phyloP scores from a whole-genome alignment of 208 protist species.

The Perkinsela sp. region DNA sequence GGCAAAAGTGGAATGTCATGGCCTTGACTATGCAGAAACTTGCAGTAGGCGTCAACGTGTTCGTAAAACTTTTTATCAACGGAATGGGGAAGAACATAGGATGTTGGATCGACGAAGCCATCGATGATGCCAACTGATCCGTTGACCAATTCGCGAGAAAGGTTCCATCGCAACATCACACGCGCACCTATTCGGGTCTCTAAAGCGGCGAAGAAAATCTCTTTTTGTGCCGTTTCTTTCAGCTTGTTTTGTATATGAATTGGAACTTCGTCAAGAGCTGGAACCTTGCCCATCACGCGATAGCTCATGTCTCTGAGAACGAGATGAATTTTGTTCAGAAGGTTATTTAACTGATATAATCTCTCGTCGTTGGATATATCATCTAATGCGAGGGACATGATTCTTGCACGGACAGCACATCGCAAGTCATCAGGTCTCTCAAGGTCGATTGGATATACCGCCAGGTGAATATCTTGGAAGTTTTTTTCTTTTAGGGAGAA shows the following conservation, averaged over 20 bases:
- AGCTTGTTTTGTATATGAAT: constrained; percentile 30
- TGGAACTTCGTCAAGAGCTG: constrained; percentile 12
- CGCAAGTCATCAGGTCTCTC: not conserved
- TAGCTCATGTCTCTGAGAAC: constrained; percentile 24
- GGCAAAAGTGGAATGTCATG: constrained; percentile 16
- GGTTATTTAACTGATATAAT: constrained; percentile 10
- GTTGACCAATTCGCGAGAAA: constrained; percentile 47
- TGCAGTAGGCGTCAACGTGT: not conserved
- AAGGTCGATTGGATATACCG: not conserved
- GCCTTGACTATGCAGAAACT: not conserved
- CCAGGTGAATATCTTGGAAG: not conserved
- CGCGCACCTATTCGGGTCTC: constrained; percentile 20
- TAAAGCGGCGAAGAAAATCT: not conserved
- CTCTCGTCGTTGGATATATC: constrained; percentile 11
- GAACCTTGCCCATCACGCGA: constrained; percentile 21
- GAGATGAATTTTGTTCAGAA: constrained; percentile 16
- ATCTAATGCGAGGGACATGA: not conserved
- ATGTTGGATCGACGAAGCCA: constrained; percentile 28
- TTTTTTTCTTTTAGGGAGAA: not conserved
- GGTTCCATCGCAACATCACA: constrained; percentile 60
- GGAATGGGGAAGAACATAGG: constrained; percentile 20
- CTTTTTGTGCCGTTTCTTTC: constrained; percentile 8
- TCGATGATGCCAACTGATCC: constrained; percentile 53
- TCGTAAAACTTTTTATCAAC: not conserved
- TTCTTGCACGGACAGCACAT: not conserved